These are phyloP conservation scores for Aureobasidium sp. DNA, from an alignment of 2,329 filamentous ascomycete species.

Conservation along the genomic window DNA sequence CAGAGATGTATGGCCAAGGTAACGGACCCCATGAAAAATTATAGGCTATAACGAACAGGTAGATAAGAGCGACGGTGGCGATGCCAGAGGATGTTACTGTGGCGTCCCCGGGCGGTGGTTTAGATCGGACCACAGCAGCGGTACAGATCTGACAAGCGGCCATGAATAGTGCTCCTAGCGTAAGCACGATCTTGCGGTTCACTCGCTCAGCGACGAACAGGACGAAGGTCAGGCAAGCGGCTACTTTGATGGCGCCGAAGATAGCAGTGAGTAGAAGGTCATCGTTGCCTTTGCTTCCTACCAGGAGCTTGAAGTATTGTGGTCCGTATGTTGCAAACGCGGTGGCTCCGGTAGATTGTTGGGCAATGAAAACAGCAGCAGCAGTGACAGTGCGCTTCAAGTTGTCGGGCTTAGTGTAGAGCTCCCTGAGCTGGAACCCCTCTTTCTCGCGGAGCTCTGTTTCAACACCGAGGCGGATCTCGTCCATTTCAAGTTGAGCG, in stretches of 20 bases:
- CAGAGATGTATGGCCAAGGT: slow-evolving; percentile 42
- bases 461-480: slow-evolving; percentile 43
- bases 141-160: slow-evolving; percentile 29
- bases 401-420: slow-evolving; percentile 39
- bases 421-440: slow-evolving; percentile 37
- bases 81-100: slow-evolving; percentile 35
- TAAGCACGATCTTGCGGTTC: slow-evolving; percentile 34
- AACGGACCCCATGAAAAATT: slow-evolving; percentile 46
- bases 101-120: slow-evolving; percentile 22
- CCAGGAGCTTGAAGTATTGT: slow-evolving; percentile 48
- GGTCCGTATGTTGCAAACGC: slow-evolving; percentile 41
- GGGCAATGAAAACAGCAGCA: slow-evolving; percentile 43
- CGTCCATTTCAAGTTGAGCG: slow-evolving; percentile 41
- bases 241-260: slow-evolving; percentile 48
- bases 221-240: slow-evolving; percentile 45
- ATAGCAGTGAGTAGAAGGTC: slow-evolving; percentile 46
- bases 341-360: slow-evolving; percentile 49
- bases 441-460: slow-evolving; percentile 40
- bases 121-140: slow-evolving; percentile 25
- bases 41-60: slow-evolving; percentile 49
- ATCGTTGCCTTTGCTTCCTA: slow-evolving; percentile 37
- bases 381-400: slow-evolving; percentile 38
- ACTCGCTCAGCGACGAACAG: slow-evolving; percentile 46
- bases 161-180: slow-evolving; percentile 29
- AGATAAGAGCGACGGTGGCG: slow-evolving; percentile 48